A percentile compares a stretch with the other conserved stretches of the same genome.
Evolutionary conservation across 345 rosid species (phyloP).

Genomic region (Triadica sebifera): DNA sequence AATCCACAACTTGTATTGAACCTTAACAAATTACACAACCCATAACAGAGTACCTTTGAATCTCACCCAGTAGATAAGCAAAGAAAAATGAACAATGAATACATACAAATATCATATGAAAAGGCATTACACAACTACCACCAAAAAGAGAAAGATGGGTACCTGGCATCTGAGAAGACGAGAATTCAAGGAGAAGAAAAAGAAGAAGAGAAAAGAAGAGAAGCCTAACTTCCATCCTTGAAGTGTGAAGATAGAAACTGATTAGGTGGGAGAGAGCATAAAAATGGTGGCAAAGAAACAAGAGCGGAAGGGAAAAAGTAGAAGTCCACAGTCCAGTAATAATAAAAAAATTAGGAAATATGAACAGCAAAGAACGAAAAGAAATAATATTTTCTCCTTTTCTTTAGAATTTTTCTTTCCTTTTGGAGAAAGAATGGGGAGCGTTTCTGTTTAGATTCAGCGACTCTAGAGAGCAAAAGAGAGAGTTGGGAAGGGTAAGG

Average conservation of each 20-base stretch:
- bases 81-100: not conserved
- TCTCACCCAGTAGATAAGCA: not conserved
- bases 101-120: not conserved
- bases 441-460: conserved; percentile 1
- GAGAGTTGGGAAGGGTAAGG: not conserved
- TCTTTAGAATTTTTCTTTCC: too few relatives aligned
- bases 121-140: not conserved
- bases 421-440: not conserved
- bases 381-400: too few relatives aligned
- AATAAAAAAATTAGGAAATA: not conserved
- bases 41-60: not conserved
- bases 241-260: conserved; percentile 19
- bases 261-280: conserved; percentile 22
- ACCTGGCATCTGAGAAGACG: conserved; percentile 51
- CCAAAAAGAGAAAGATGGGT: not conserved
- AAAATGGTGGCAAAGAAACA: conserved; percentile 15
- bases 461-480: not conserved
- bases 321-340: not conserved
- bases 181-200: conserved; percentile 41
- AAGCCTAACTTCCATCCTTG: conserved; percentile 49
- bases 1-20: not conserved
- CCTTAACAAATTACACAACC: not conserved
- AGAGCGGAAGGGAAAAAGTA: not conserved
- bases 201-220: conserved; percentile 31
- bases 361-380: not conserved